Base-by-base conservation (phyloP, 2,329 filamentous ascomycete species). In the Fusarium luffae region DNA sequence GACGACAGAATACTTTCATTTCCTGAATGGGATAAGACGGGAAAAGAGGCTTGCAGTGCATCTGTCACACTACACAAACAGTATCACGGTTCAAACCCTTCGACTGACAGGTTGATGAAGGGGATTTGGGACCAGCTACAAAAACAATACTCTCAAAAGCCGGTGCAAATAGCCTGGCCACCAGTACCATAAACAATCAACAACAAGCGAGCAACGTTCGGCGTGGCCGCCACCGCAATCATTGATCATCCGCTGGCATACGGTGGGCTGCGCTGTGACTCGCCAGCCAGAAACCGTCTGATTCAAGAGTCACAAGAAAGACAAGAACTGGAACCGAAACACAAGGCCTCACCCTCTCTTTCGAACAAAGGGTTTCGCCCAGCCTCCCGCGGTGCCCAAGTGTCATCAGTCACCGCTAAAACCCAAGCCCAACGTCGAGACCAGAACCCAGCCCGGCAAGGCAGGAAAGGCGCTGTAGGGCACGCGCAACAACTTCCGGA, bases 1-100 rank as follows among this genome's bases (percentile, higher is more conserved):
- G 66, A 61, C 58, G 60, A 60, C 66, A 51, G 42, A 52, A 44
- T 32, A 65, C 48, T 46, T 49, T 44, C 44, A 59, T 44, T 70
- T 68, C 63, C 60, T 68, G 63, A 74, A 74, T 74, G 68, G 73
- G 70, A 73, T 48, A 59, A 68, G 66, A 60, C 70, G 59, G 54
- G 63, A 34, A 55, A 62, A 60, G 63, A 59, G 66, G 58, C 68
- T 62, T 67, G 59, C 64, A 58, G 70, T 63, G 56, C 68, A 62
- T 56, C 56, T 62, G 70, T 74, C 70, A 72, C 60, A 74, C 68
- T 68, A 70, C 69, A 64, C 55, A 41, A 55, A 54, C 55, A 68
- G 54, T 52, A 72, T 67, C 49, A 61, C 47, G 55, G 37, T 46
- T 54, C 63, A 60, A 51, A 47, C 52, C 46, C 57, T 50, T 50